These are phyloP conservation scores for Sisymbrium altissimum DNA, from an alignment of 345 rosid species.

Conservation along the genomic window DNA sequence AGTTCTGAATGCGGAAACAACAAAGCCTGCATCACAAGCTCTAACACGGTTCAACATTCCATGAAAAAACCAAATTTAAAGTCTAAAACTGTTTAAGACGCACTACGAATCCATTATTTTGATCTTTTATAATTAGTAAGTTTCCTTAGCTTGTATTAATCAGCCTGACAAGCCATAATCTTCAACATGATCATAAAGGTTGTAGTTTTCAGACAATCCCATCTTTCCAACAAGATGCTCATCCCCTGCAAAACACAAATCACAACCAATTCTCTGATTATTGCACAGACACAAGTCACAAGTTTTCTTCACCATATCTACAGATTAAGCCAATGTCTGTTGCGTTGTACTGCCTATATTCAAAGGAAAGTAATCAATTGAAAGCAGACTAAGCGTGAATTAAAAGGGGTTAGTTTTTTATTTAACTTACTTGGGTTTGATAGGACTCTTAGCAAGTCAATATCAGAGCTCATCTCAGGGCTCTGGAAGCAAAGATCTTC, in stretches of 20 bases:
- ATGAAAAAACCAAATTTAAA: not conserved
- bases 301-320: not conserved
- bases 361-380: not conserved
- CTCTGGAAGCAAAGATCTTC: constrained; percentile 76
- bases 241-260: constrained; percentile 53
- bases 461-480: constrained; percentile 66
- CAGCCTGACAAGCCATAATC: constrained; percentile 72
- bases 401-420: not conserved
- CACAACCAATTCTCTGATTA: not conserved
- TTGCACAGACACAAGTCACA: constrained; percentile 2
- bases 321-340: not conserved
- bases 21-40: constrained; percentile 15
- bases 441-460: constrained; percentile 58
- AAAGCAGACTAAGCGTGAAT: not conserved
- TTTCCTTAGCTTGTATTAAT: constrained; percentile 15
- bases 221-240: constrained; percentile 70
- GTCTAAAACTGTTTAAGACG: constrained; percentile 26
- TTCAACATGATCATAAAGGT: constrained; percentile 59
- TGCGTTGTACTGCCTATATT: not conserved
- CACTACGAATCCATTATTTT: too few species aligned
- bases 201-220: constrained; percentile 58
- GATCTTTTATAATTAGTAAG: constrained; percentile 2
- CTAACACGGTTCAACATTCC: not conserved
- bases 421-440: constrained; percentile 42
- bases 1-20: not conserved